A percentile compares a stretch with the other conserved stretches of the same genome.
phyloP scores from a whole-genome alignment of 306 rosid genomes.

The Vachellia pachyceras region DNA sequence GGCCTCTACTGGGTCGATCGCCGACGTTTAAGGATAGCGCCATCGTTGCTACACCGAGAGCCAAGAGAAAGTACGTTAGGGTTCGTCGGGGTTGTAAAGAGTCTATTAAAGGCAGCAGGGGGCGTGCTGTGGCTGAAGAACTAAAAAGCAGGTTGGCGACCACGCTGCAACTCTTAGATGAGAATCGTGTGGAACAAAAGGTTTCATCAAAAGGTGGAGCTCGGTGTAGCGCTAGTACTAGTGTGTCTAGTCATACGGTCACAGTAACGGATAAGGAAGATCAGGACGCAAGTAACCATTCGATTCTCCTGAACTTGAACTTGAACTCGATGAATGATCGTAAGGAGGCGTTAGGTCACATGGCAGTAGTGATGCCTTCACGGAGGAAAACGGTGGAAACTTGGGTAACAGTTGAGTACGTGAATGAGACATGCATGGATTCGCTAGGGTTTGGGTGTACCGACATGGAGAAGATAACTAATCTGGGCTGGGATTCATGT shows the following conservation, averaged over 20 bases:
- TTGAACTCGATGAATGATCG: background rate
- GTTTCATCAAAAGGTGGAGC: constrained; percentile 34
- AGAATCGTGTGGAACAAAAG: constrained; percentile 24
- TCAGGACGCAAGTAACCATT: background rate
- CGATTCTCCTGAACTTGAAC: background rate
- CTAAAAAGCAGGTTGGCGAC: background rate
- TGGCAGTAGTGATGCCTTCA: background rate
- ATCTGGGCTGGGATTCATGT: constrained; percentile 59
- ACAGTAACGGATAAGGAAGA: background rate
- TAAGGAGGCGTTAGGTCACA: constrained; percentile 17
- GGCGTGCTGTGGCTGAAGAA: background rate
- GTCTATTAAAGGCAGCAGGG: constrained; percentile 7
- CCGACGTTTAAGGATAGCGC: background rate
- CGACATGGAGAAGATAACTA: constrained; percentile 46
- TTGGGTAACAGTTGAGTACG: constrained; percentile 66
- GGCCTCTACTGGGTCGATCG: background rate
- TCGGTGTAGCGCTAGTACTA: background rate
- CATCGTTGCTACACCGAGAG: constrained; percentile 30
- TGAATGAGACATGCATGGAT: constrained; percentile 57
- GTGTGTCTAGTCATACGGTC: background rate
- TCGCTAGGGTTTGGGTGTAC: constrained; percentile 44
- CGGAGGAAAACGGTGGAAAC: constrained; percentile 22
- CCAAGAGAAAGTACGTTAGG: constrained; percentile 71
- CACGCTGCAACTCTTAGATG: constrained; percentile 58
- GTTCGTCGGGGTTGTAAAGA: constrained; percentile 43